Percentiles rank a stretch among this genome's conserved stretches.
Evolutionary conservation across 495 filamentous ascomycete genomes (phyloP).

Genomic region (Aspergillus diversus): DNA sequence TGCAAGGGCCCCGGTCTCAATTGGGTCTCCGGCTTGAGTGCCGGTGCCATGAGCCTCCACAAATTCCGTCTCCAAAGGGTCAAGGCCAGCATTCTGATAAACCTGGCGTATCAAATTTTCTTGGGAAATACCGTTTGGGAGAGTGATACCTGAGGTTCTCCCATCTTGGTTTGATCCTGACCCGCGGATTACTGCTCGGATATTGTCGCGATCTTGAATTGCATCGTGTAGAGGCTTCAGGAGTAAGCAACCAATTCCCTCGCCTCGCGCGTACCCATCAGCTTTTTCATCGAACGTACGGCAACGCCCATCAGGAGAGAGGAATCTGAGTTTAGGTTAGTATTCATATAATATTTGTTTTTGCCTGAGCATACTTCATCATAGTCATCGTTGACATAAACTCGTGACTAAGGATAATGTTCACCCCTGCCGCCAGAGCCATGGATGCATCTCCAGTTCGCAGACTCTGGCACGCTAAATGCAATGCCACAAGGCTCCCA

Average conservation of each 20-base stretch:
- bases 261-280: conserved; percentile 51
- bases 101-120: conserved; percentile 50
- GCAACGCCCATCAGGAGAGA: conserved; percentile 31
- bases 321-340: conserved; percentile 21
- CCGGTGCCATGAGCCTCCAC: conserved; percentile 52
- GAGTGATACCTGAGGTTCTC: conserved; percentile 55
- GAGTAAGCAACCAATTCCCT: conserved; percentile 41
- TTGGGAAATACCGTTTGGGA: conserved; percentile 59
- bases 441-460: conserved; percentile 46
- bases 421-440: conserved; percentile 45
- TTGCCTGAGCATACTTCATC: conserved; percentile 7
- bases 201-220: conserved; percentile 32
- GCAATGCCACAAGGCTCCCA: conserved; percentile 52
- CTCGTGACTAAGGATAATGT: conserved; percentile 40
- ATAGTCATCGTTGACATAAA: conserved; percentile 34
- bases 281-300: conserved; percentile 40
- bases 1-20: conserved; percentile 58
- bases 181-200: conserved; percentile 42
- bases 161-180: conserved; percentile 45
- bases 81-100: conserved; percentile 50
- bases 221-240: conserved; percentile 39
- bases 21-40: conserved; percentile 61
- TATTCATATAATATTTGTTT: background rate
- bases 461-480: conserved; percentile 53
- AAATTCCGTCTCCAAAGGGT: conserved; percentile 25